Evolutionary conservation across 495 filamentous ascomycete genomes (phyloP), one percentile per base, ranked within the genome.

Genomic region (Echria macrotheca): DNA sequence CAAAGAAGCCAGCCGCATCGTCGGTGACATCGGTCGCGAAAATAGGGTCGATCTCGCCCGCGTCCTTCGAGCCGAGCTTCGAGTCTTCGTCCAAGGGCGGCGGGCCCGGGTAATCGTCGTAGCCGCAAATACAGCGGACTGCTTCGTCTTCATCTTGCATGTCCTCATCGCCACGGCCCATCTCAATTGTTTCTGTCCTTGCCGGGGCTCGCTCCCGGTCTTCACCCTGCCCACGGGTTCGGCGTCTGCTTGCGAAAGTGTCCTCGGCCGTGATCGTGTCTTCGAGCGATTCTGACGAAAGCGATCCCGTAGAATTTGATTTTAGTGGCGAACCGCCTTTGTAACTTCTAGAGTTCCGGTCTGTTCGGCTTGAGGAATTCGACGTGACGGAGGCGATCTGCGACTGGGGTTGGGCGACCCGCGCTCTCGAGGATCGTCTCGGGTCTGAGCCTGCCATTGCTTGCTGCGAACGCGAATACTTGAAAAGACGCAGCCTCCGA

Each of bases 81-180:
- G 73, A 69, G 54, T 79, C 75, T 53, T 83, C 80, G 62, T 83
- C 76, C 54, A 79, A 73, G 49, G 75, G 78, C 26, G 89, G 89
- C 44, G 89, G 81, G 39, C 94, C 94, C 37, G 93, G 93, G 67
- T 97, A 97, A 14, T 99, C 93, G 59, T 89, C 88, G 58, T 86
- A 81, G 43, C 88, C 90, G 67, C 93, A 99, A 47, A 99, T 83
- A 70, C 93, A 99, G 45, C 93, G 81, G 56, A 95, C 95, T 38
- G 91, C 78, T 65, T 94, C 89, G 59, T 98, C 91, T 59, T 96
- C 91, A 43, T 95, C 91, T 41, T 82, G 81, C 15, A 80, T 71
- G 24, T 90, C 87, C 28, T 77, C 80, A 47, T 69, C 67, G 31
- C 69, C 71, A 52, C 84, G 80, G 15, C 66, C 56, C 67, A 72